Evolutionary conservation across 805 yeast genomes (phyloP), one percentile per base, ranked within the genome.

Genomic region (Saccharomycopsis fodiens): DNA sequence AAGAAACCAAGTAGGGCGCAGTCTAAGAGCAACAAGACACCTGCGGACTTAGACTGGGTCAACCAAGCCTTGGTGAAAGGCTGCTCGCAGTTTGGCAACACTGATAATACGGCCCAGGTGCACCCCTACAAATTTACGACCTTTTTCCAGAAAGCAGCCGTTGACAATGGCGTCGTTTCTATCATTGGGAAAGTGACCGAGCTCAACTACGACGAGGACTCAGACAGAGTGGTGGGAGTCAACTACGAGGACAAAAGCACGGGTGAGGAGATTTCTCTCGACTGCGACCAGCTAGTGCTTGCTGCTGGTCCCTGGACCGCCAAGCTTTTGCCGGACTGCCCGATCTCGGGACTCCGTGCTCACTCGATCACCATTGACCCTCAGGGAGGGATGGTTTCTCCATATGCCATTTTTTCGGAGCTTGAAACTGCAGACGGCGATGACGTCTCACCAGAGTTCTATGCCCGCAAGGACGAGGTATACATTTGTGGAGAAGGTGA

Each of bases 401-500:
- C 97, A 2, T 87, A 79, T 61, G 97, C 97, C 4, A 80, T 93
- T 35, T 93, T 91, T 67, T 87, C 97, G 4, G 97, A 93, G 63
- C 70, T 91, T 51, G 80, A 80, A 57, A 68, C 85, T n/a, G 76
- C 74, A n/a, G 68, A 72, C 19, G 69, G 69, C 31, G 73, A 78
- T 38, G 84, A 80, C 62, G 89, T 85, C 20, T 78, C 94, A 2
- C 98, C 98, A 0, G 98, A 91, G 60, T 79, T 93, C 52, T 91
- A 91, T 62, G 96, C 97, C 6, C 75, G 98, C 60, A 82, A 80
- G 57, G 96, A 91, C 64, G 98, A 93, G 63, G 93, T 91, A 35
- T 91, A 89, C 57, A 93, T 93, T 1, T 91, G 97, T 65, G 97
- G 98, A 38, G 98, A 93, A 64, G 96, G 96, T 39, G 97, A 88